A percentile compares a stretch with the other conserved stretches of the same genome.
Conservation (phyloP, 805 yeast species). For the Candida vartiovaarae region DNA sequence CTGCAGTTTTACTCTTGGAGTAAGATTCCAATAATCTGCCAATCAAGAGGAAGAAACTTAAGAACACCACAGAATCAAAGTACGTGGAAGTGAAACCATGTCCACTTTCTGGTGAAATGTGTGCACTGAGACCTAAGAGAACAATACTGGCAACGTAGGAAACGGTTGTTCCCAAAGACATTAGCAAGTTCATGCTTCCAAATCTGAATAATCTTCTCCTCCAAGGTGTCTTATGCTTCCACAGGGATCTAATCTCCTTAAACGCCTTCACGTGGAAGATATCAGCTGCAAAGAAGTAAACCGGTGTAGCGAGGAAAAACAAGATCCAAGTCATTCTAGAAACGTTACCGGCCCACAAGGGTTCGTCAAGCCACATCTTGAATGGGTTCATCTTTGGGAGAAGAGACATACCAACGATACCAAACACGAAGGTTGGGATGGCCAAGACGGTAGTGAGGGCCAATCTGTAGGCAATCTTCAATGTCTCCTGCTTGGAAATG, state of each 20-base stretch:
- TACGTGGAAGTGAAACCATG: conserved; percentile 55
- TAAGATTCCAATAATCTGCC: conserved; percentile 64
- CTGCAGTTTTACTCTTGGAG: conserved; percentile 62
- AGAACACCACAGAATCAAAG: conserved; percentile 73
- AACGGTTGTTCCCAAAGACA: conserved; percentile 67
- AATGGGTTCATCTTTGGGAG: conserved; percentile 35
- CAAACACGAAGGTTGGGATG: conserved; percentile 62
- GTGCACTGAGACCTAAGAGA: conserved; percentile 41
- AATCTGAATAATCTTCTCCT: conserved; percentile 52
- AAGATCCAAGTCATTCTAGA: conserved; percentile 60
- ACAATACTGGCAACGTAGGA: conserved; percentile 65
- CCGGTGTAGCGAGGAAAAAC: conserved; percentile 60
- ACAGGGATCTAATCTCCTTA: conserved; percentile 49
- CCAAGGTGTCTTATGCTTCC: conserved; percentile 51
- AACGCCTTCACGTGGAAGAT: conserved; percentile 63
- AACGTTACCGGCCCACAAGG: conserved; percentile 57
- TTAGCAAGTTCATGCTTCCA: conserved; percentile 72
- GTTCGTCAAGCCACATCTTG: conserved; percentile 49
- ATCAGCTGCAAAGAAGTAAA: conserved; percentile 68
- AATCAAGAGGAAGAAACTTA: conserved; percentile 62
- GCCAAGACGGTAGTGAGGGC: conserved; percentile 45
- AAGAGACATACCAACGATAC: conserved; percentile 63
- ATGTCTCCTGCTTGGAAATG: conserved; percentile 42
- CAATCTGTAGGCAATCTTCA: conserved; percentile 38
- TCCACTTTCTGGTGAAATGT: conserved; percentile 5